Evolutionary conservation across 2,329 filamentous ascomycete genomes (phyloP).

Genomic region (Davidsoniella virescens): DNA sequence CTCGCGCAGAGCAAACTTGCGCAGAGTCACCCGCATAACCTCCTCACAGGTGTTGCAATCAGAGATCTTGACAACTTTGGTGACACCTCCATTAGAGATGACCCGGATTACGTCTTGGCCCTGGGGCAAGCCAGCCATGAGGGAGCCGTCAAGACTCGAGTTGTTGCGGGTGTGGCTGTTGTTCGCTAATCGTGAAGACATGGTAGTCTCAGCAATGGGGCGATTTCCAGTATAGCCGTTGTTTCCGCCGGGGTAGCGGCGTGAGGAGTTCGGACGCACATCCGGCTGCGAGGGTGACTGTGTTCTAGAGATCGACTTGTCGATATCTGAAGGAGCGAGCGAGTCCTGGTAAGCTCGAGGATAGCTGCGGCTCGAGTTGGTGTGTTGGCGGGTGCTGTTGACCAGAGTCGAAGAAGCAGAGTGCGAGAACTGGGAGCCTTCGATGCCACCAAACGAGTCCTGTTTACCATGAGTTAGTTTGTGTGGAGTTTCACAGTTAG

Average conservation of each 20-base stretch:
- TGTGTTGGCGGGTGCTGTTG: conserved; percentile 35
- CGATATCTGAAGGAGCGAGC: conserved; percentile 20
- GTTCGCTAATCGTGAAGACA: conserved; percentile 5
- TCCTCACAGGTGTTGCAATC: conserved; percentile 85
- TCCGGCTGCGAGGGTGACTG: conserved; percentile 51
- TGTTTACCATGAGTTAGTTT: conserved; percentile 21
- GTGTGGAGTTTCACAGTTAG: not conserved
- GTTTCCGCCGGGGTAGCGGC: conserved; percentile 33
- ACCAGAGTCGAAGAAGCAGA: conserved; percentile 46
- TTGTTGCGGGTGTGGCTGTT: conserved; percentile 57
- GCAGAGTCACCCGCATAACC: conserved; percentile 74
- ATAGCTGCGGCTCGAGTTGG: conserved; percentile 39
- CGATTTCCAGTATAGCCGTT: conserved; percentile 29
- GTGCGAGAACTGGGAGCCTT: conserved; percentile 47
- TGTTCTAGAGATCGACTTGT: conserved; percentile 48
- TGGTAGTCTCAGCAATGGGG: conserved; percentile 42
- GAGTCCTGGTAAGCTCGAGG: conserved; percentile 42
- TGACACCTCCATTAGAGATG: conserved; percentile 80
- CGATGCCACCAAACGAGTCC: conserved; percentile 73
- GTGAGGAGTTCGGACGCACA: conserved; percentile 22
- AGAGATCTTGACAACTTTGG: conserved; percentile 85
- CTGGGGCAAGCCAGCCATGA: conserved; percentile 70
- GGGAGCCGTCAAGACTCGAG: conserved; percentile 69
- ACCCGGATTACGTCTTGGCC: conserved; percentile 84
- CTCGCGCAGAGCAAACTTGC: conserved; percentile 76